phyloP scores from a whole-genome alignment of 768 basidiomycete genomes.

The Crucibulum laeve region DNA sequence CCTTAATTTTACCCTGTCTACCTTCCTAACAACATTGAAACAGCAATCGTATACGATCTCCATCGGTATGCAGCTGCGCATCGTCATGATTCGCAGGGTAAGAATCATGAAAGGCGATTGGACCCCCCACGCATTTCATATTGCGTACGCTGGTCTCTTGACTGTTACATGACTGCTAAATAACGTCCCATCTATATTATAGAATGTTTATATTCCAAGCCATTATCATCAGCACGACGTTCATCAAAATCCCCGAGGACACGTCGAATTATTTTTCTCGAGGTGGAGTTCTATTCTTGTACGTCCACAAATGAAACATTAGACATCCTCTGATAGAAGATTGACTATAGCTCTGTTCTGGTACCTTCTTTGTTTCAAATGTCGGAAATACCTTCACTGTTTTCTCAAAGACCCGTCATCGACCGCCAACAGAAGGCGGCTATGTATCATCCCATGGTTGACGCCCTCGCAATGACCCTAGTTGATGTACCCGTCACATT shows the following conservation, averaged over 20 bases:
- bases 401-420: background rate
- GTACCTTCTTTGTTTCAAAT: background rate
- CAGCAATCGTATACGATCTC: constrained; percentile 36
- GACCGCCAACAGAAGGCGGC: constrained; percentile 7
- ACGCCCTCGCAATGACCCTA: constrained; percentile 49
- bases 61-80: constrained; percentile 36
- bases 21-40: background rate
- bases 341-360: background rate
- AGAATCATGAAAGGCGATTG: constrained; percentile 36
- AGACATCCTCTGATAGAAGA: background rate
- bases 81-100: constrained; percentile 34
- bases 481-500: constrained; percentile 60
- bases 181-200: background rate
- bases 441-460: constrained; percentile 21
- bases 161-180: background rate
- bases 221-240: background rate
- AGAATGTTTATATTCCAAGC: background rate
- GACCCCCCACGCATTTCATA: constrained; percentile 21
- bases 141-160: constrained; percentile 13
- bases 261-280: background rate
- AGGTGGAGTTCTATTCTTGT: background rate
- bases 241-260: background rate
- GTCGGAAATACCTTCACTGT: background rate
- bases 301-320: background rate
- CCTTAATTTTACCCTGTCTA: background rate